Evolutionary conservation across 2,329 filamentous ascomycete genomes (phyloP), one percentile per base, ranked within the genome.

Genomic region (Penicillium sp.): DNA sequence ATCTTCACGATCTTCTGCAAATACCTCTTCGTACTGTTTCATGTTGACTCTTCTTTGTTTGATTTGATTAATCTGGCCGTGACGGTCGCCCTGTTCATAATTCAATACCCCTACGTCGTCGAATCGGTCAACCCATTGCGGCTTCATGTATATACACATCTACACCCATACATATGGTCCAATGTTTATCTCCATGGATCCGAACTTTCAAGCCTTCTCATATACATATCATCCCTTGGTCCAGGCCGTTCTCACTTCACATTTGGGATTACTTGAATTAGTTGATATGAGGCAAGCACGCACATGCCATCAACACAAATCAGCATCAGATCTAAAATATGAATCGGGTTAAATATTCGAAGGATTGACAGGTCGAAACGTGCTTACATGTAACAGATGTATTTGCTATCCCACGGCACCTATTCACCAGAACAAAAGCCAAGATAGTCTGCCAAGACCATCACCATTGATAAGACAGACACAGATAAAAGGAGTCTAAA

Each of bases 401-500:
- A 18, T 18, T 18, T 18, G 15, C 15, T 18, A 18, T 2, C 27
- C 27, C 27, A 12, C 9, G 10, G 10, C 3, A 28, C 10, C 28
- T 4, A 13, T 29, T 29, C 9, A 12, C 28, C 28, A 12, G 28
- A 10, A 29, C 28, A 10, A 9, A 29, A 29, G 5, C 10, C 28
- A 29, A 29, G 10, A 29, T 23, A 3, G 8, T 9, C 18, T 13
- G 28, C 45, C 38, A 42, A 47, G 45, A 15, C 24, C 13, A 10
- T 25, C 10, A 7, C 29, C 3, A 7, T 10, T 15, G 31, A 47
- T 47, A 41, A 47, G 39, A 29, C 23, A 3, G 2, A 12, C 15
- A 1, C 20, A 18, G 44, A 47, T 50, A 47, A 51, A 6, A 40
- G n/a, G 43, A 43, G 12, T 45, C 56, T 57, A 58, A 55, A 37